Evolutionary conservation across 2,329 filamentous ascomycete genomes (phyloP).

Genomic region (Paecilomyces formosus): DNA sequence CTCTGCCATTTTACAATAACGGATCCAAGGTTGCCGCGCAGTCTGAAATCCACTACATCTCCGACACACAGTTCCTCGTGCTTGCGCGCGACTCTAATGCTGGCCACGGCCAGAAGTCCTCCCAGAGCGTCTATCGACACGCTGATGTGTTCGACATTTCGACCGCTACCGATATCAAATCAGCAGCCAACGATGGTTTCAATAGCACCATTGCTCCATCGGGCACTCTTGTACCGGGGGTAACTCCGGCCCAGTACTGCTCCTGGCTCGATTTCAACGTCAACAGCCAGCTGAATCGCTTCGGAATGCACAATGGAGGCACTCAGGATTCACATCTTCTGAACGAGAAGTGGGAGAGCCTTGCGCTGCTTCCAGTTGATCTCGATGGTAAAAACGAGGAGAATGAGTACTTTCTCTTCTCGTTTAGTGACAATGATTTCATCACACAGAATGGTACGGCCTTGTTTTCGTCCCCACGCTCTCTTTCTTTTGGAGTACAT

Average conservation of each 20-base stretch:
- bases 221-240: conserved; percentile 47
- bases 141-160: conserved; percentile 62
- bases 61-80: conserved; percentile 57
- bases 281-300: conserved; percentile 56
- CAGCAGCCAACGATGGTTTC: conserved; percentile 27
- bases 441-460: conserved; percentile 59
- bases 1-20: conserved; percentile 51
- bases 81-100: conserved; percentile 56
- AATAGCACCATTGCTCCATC: conserved; percentile 39
- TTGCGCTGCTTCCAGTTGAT: conserved; percentile 56
- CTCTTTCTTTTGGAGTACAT: not conserved
- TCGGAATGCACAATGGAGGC: conserved; percentile 63
- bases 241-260: conserved; percentile 57
- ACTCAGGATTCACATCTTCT: conserved; percentile 50
- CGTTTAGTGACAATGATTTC: conserved; percentile 66
- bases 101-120: conserved; percentile 50
- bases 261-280: conserved; percentile 62
- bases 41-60: conserved; percentile 60
- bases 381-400: conserved; percentile 32
- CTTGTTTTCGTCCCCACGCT: not conserved
- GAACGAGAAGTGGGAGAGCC: conserved; percentile 72
- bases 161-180: conserved; percentile 54
- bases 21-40: conserved; percentile 55
- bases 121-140: conserved; percentile 57
- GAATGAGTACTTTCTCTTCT: conserved; percentile 61